phyloP scores from a whole-genome alignment of 148 eudicot genomes.

The Rhododendron ferrugineum region DNA sequence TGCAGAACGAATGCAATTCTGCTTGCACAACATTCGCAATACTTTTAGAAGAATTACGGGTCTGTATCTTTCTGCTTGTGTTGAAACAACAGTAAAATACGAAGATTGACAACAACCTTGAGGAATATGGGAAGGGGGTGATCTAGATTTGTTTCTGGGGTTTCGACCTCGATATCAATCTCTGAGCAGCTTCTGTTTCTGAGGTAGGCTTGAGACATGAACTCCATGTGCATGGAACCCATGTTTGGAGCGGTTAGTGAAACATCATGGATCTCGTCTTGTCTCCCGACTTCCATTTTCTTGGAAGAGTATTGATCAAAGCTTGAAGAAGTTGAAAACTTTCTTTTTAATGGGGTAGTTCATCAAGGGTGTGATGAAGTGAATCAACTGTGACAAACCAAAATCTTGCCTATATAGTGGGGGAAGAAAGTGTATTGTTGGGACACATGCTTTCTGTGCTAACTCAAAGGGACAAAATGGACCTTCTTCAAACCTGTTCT shows the following conservation, averaged over 20 bases:
- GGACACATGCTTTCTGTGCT: conserved; percentile 60
- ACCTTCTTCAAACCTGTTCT: conserved; percentile 11
- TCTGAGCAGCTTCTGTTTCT: conserved; percentile 61
- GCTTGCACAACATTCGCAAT: neutral
- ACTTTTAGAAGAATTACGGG: neutral
- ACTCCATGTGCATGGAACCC: conserved; percentile 71
- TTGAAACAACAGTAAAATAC: neutral
- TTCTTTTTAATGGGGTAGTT: conserved; percentile 12
- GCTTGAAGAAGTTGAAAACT: neutral
- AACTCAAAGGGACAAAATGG: neutral
- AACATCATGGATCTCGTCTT: conserved; percentile 43
- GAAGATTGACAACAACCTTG: conserved; percentile 32
- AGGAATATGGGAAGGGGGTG: conserved; percentile 65
- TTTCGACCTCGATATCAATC: conserved; percentile 49
- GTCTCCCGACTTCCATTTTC: conserved; percentile 42
- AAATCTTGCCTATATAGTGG: conserved; percentile 38
- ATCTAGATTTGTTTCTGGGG: conserved; percentile 28
- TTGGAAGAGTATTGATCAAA: neutral
- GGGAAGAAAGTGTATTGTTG: conserved; percentile 34
- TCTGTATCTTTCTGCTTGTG: neutral
- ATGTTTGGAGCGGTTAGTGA: conserved; percentile 43
- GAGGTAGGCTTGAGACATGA: conserved; percentile 65
- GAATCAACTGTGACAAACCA: conserved; percentile 48
- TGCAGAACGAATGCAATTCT: neutral
- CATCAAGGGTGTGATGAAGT: neutral